Percentiles rank a stretch among this genome's conserved stretches.
Conservation (phyloP, 116 monocot genomes). For the Cymodocea nodosa region DNA sequence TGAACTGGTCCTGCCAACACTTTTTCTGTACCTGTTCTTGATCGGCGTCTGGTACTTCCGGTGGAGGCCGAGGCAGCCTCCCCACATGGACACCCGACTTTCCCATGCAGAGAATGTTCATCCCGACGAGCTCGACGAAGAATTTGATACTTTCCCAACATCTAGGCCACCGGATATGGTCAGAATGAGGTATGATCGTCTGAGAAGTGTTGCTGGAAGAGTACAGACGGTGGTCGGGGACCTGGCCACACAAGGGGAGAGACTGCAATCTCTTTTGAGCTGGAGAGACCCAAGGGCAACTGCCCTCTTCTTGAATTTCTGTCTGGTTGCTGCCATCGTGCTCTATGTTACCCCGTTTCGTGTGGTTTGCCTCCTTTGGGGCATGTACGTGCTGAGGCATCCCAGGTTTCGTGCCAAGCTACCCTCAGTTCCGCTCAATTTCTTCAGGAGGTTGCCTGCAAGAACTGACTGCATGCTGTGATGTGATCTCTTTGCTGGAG, state of each 20-base stretch:
- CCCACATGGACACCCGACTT: constrained; percentile 54
- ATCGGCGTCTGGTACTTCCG: constrained; percentile 54
- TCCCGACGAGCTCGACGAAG: constrained; percentile 59
- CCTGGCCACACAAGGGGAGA: constrained; percentile 61
- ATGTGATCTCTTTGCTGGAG: too few relatives aligned
- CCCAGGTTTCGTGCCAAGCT: constrained; percentile 50
- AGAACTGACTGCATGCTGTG: constrained; percentile 57
- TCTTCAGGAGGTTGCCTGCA: constrained; percentile 60
- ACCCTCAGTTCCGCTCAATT: constrained; percentile 43
- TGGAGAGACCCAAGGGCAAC: constrained; percentile 71
- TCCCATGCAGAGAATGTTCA: constrained; percentile 52
- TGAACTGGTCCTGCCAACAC: constrained; percentile 49
- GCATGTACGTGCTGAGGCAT: constrained; percentile 42
- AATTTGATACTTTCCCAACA: constrained; percentile 52
- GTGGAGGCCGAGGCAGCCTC: constrained; percentile 51
- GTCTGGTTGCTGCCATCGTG: constrained; percentile 42
- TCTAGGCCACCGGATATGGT: constrained; percentile 36
- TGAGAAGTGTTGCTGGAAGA: constrained; percentile 55
- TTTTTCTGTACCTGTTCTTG: constrained; percentile 57
- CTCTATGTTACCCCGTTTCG: constrained; percentile 61
- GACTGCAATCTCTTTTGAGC: constrained; percentile 40
- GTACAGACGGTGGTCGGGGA: constrained; percentile 67
- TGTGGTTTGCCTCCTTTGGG: constrained; percentile 23
- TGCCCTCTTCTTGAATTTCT: constrained; percentile 45
- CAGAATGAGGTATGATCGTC: constrained; percentile 45